Conservation (phyloP, 2,329 filamentous ascomycete genomes). For the Colletotrichum filicis region DNA sequence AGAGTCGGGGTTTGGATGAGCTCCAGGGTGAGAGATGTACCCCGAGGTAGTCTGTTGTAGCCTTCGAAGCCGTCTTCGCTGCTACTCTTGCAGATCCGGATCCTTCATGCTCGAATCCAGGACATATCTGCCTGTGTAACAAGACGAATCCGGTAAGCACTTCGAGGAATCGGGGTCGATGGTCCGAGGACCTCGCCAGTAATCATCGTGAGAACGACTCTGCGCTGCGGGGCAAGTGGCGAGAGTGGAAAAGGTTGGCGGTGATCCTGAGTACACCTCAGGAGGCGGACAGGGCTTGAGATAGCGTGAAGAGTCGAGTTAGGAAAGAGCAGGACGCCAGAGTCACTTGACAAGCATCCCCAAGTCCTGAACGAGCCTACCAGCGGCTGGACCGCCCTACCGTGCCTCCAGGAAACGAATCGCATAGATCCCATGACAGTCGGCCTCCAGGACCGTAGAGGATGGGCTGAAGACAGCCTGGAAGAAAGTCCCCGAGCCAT, state of each 20-base stretch:
- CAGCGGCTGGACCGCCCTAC: not conserved
- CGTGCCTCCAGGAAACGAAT: conserved; percentile 9
- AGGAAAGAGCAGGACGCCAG: conserved; percentile 27
- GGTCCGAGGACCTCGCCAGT: conserved; percentile 21
- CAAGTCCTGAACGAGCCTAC: not conserved
- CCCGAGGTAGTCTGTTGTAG: conserved; percentile 10
- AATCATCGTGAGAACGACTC: conserved; percentile 23
- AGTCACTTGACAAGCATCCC: conserved; percentile 24
- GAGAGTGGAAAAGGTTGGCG: conserved; percentile 16
- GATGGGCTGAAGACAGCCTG: not conserved
- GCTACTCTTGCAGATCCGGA: conserved; percentile 4
- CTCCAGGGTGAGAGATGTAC: not conserved
- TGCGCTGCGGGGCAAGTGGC: conserved; percentile 31
- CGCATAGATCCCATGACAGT: conserved; percentile 18
- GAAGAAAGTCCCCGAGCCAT: not conserved
- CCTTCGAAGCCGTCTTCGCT: not conserved
- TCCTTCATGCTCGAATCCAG: conserved; percentile 17
- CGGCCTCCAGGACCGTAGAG: conserved; percentile 4
- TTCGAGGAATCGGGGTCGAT: not conserved
- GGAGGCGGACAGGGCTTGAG: conserved; percentile 10
- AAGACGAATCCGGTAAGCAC: conserved; percentile 15
- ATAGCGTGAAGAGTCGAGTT: conserved; percentile 3
- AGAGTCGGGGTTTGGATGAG: not conserved
- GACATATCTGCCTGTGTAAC: conserved; percentile 1
- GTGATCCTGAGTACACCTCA: conserved; percentile 14